Evolutionary conservation across 306 rosid genomes (phyloP), one percentile per base, ranked within the genome.

Genomic region (Oemleria cerasiformis): DNA sequence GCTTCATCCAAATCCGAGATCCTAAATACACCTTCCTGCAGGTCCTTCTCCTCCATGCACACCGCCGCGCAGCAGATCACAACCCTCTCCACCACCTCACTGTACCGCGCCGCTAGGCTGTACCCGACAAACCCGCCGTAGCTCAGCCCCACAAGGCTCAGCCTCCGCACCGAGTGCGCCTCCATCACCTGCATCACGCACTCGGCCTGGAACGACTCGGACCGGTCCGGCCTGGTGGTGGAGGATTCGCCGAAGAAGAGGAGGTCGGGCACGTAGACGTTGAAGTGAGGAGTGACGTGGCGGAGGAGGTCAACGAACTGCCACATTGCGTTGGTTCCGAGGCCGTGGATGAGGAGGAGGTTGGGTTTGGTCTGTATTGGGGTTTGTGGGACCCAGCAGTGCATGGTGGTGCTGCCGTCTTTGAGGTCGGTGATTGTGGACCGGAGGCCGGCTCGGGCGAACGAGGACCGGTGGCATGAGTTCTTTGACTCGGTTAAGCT

Each of bases 41-140:
- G 14, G 79, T 92, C 98, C 73, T 70, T 88, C 78, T 90, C 97
- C 67, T 92, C 97, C 90, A 92, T 67, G 68, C 89, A 79, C 65
- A 92, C 88, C 39, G 97, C 96, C 0, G 97, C 79, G 19, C 92
- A 63, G 71, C 98, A 87, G 10, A 92, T 41, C 84, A 88, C 98
- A 51, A 90, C 89, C 64, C 78, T 88, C 90, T 88, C 97, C 83
- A 92, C 96, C 25, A 43, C 68, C n/a, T 80, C 92, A 10, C 6
- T 20, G 11, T 71, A 82, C 81, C 56, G 70, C 65, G 79, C 92
- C 20, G 92, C 90, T 73, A 90, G 19, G 17, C 86, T 79, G 68
- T 92, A 92, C 21, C 78, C 98, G 0, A 90, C 96, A 16, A 90
- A 88, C 10, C 97, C 98, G 1, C 97, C 97, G 63, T 92, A 92